phyloP scores from a whole-genome alignment of 1,139 yeast genomes.

The Blastobotrys capitulatus region DNA sequence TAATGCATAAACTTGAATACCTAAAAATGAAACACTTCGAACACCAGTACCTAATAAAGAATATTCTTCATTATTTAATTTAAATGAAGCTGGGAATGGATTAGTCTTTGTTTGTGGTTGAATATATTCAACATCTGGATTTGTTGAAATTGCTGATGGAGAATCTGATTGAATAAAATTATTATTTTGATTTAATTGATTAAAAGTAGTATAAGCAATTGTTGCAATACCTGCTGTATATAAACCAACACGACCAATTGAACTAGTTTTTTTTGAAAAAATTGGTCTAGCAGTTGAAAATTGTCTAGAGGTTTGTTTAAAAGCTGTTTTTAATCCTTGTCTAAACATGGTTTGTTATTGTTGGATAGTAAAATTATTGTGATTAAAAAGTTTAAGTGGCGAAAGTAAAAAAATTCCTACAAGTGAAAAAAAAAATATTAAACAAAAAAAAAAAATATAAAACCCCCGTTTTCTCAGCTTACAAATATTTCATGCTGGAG shows the following conservation, averaged over 20 bases:
- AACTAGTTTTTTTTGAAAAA: background rate
- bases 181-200: background rate
- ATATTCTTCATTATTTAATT: constrained; percentile 32
- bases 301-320: background rate
- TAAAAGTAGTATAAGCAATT: background rate
- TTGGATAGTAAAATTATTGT: too few relatives aligned
- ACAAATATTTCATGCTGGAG: too few relatives aligned
- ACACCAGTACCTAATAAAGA: constrained; percentile 72
- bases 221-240: constrained; percentile 3
- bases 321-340: background rate
- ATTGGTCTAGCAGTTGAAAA: background rate
- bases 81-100: constrained; percentile 30
- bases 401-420: too few relatives aligned
- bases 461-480: too few relatives aligned
- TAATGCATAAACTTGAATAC: constrained; percentile 81
- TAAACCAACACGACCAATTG: background rate
- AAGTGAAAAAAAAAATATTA: too few relatives aligned
- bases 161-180: background rate
- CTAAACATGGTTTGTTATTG: constrained; percentile 1
- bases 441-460: too few relatives aligned
- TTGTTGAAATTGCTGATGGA: constrained; percentile 4
- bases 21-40: constrained; percentile 72
- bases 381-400: too few relatives aligned
- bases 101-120: constrained; percentile 34
- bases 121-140: constrained; percentile 11